A percentile compares a stretch with the other conserved stretches of the same genome.
These are phyloP conservation scores for Hymenoscyphus infarciens DNA, from an alignment of 2,329 filamentous ascomycete genomes.

Conservation along the genomic window DNA sequence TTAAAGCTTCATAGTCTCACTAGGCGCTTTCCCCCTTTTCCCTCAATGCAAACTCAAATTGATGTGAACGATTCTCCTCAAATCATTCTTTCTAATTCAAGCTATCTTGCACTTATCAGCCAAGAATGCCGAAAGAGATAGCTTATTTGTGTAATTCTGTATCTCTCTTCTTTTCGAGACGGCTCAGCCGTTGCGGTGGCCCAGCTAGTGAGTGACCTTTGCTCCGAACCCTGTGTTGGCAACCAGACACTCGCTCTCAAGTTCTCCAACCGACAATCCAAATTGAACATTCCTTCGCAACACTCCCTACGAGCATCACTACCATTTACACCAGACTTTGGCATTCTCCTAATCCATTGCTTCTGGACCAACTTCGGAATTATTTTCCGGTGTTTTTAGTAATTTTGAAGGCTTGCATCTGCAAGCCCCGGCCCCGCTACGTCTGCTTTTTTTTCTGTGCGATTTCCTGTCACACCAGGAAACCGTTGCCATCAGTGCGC, in stretches of 20 bases:
- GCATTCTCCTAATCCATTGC: background rate
- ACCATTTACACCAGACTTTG: background rate
- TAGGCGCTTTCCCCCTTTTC: background rate
- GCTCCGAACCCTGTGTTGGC: slow-evolving; percentile 11
- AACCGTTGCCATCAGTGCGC: slow-evolving; percentile 6
- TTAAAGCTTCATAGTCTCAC: background rate
- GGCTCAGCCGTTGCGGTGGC: background rate
- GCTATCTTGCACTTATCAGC: background rate
- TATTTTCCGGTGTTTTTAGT: slow-evolving; percentile 6
- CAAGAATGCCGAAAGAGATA: background rate
- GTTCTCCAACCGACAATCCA: slow-evolving; percentile 6
- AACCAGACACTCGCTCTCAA: background rate
- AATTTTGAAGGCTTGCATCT: slow-evolving; percentile 1
- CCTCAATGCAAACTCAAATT: background rate
- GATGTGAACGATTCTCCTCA: background rate
- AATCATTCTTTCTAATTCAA: background rate
- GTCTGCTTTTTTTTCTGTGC: slow-evolving; percentile 24
- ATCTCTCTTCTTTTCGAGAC: background rate
- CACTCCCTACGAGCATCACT: slow-evolving; percentile 1
- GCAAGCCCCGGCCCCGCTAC: slow-evolving; percentile 22
- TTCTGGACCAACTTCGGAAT: background rate
- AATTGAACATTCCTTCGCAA: slow-evolving; percentile 27
- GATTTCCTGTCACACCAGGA: slow-evolving; percentile 24
- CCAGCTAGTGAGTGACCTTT: background rate
- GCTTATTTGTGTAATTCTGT: background rate